Conservation (phyloP, 306 rosid genomes). For the Cyclanthera cordifolia region DNA sequence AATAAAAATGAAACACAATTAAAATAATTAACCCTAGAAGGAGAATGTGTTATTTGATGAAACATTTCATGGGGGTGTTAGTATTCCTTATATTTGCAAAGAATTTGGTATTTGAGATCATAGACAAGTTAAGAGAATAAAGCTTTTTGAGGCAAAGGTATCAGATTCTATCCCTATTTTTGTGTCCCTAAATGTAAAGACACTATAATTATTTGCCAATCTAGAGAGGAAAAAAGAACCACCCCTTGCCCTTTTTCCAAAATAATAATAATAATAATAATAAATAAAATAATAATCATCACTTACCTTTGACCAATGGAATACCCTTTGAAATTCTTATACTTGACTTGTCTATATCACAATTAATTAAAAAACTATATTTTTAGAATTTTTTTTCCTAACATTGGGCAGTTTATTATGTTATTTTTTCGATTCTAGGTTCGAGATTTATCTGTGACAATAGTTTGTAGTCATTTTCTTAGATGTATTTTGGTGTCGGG, state of each 20-base stretch:
- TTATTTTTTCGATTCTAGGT: too few species aligned
- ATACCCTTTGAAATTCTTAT: constrained; percentile 1
- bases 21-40: background rate
- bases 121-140: background rate
- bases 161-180: background rate
- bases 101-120: background rate
- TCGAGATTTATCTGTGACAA: too few species aligned
- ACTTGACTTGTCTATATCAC: background rate
- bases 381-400: too few species aligned
- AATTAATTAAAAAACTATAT: background rate
- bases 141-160: background rate
- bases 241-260: background rate
- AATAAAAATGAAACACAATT: background rate
- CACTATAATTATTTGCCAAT: constrained; percentile 6
- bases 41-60: background rate
- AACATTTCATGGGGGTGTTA: background rate
- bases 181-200: background rate
- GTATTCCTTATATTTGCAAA: background rate
- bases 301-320: constrained; percentile 12
- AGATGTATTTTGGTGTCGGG: too few species aligned
- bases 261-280: too few species aligned
- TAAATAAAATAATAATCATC: background rate
- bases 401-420: too few species aligned
- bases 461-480: too few species aligned
- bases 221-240: background rate